Percentiles rank a stretch among this genome's conserved stretches.
phyloP scores from a whole-genome alignment of 1,284 basidiomycete genomes.

The Cystobasidiaceae sp. region DNA sequence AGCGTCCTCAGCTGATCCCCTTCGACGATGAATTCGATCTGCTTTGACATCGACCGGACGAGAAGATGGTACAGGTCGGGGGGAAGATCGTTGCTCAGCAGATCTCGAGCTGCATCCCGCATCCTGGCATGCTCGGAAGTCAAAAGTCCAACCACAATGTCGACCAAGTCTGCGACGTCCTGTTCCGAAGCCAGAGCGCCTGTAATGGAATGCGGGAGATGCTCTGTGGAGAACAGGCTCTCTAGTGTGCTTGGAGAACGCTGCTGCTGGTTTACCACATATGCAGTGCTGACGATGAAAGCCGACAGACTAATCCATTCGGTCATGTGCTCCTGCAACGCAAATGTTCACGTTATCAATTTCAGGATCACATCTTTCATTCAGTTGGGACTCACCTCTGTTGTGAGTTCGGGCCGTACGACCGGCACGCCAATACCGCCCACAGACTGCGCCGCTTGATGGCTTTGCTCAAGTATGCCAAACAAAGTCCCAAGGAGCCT shows the following conservation, averaged over 20 bases:
- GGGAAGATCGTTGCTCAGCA: background rate
- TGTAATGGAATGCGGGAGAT: background rate
- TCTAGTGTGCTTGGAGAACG: background rate
- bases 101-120: slow-evolving; percentile 15
- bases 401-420: background rate
- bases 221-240: background rate
- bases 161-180: background rate
- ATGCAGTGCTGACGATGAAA: slow-evolving; percentile 1
- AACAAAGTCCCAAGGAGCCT: background rate
- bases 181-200: background rate
- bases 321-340: background rate
- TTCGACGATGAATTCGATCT: background rate
- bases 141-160: background rate
- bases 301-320: slow-evolving; percentile 12
- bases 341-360: background rate
- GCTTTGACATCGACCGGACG: background rate
- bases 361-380: too few relatives aligned
- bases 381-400: background rate
- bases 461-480: background rate
- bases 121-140: slow-evolving; percentile 11
- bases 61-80: background rate
- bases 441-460: background rate
- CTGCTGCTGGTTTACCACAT: background rate
- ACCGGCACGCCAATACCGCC: slow-evolving; percentile 1
- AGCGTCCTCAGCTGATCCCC: background rate